These are phyloP conservation scores for Strigomonas galati DNA, from an alignment of 208 protist species.

Conservation along the genomic window DNA sequence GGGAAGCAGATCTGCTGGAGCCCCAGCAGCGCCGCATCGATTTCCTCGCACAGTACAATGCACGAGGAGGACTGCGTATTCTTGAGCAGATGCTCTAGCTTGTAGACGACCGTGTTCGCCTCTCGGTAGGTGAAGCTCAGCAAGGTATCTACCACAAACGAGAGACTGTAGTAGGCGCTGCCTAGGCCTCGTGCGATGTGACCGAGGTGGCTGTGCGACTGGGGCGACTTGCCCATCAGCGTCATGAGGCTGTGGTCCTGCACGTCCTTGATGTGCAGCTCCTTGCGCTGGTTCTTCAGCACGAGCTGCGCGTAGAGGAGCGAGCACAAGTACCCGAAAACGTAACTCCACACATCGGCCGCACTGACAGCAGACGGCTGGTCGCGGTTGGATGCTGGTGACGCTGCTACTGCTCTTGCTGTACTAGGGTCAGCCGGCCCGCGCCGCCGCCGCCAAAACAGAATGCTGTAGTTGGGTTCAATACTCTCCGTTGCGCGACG, in stretches of 20 bases:
- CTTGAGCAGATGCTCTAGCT: slow-evolving; percentile 43
- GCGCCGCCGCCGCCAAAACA: slow-evolving; percentile 75
- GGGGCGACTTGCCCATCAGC: slow-evolving; percentile 22
- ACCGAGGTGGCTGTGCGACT: slow-evolving; percentile 18
- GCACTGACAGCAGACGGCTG: not conserved
- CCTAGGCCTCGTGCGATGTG: slow-evolving; percentile 48
- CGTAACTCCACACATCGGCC: slow-evolving; percentile 70
- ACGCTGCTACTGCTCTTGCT: not conserved
- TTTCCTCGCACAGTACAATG: slow-evolving; percentile 54
- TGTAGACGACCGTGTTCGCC: slow-evolving; percentile 38
- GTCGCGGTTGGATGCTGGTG: not conserved
- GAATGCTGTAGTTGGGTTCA: slow-evolving; percentile 38
- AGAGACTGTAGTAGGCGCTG: slow-evolving; percentile 74
- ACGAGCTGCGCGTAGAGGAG: slow-evolving; percentile 70
- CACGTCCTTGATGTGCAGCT: slow-evolving; percentile 47
- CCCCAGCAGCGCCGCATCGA: slow-evolving; percentile 62
- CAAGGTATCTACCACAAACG: slow-evolving; percentile 72
- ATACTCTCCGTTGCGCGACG: slow-evolving; percentile 17
- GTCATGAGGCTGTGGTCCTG: slow-evolving; percentile 36
- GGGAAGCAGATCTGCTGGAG: slow-evolving; percentile 58
- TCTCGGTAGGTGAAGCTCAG: slow-evolving; percentile 66
- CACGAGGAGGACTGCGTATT: slow-evolving; percentile 28
- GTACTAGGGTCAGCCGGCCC: not conserved
- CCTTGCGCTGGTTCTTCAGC: slow-evolving; percentile 61
- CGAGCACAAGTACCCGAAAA: slow-evolving; percentile 81